Base-by-base conservation (phyloP, 1,284 basidiomycete species). In the Rhodotorula sp. region DNA sequence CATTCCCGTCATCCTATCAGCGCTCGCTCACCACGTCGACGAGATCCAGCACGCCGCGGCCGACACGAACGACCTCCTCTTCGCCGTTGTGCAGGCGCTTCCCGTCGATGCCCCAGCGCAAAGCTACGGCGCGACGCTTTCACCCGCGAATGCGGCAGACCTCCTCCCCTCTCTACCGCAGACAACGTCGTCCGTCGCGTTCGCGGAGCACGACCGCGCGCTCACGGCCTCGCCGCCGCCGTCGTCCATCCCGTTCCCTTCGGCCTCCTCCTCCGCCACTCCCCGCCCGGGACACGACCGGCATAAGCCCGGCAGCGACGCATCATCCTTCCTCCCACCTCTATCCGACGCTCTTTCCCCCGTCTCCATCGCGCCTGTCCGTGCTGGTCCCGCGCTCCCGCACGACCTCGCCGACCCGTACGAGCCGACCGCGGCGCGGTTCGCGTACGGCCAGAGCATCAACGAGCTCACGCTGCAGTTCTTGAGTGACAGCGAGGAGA, bases 401-500 rank as follows among this genome's bases (percentile, higher is more conserved):
- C 29, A 50, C 27, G 58, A 69, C 25, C 59, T 69, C 3, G 34
- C 27, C 12, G 74, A 75, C n/a, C 48, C 53, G 29, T 57, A 55
- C 46, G 69, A 68, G 32, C 53, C 64, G 10, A 39, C 63, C 25
- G 70, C 64, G 27, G 57, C n/a, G 80, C 86, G 87, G 2, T 93
- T 99, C 79, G 94, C 98, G 80, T 97, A 97, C 79, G 89, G 92
- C 75, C 87, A 88, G 32, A 98, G 94, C 0, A 94, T 99, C 65
- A 92, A 91, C 79, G 91, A 91, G 60, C 83, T 99, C 73, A 97
- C 94, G 2, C 84, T 97, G 64, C 94, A 97, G 79, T 94, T 99
- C 80, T 81, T 97, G 81, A 95, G 93, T 81, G 94, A 98, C 81
- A 93, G 94, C 80, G 96, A 97, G 79, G 94, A 97, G 80, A 98